Conservation (phyloP, 306 rosid genomes). For the Acmispon strigosus region DNA sequence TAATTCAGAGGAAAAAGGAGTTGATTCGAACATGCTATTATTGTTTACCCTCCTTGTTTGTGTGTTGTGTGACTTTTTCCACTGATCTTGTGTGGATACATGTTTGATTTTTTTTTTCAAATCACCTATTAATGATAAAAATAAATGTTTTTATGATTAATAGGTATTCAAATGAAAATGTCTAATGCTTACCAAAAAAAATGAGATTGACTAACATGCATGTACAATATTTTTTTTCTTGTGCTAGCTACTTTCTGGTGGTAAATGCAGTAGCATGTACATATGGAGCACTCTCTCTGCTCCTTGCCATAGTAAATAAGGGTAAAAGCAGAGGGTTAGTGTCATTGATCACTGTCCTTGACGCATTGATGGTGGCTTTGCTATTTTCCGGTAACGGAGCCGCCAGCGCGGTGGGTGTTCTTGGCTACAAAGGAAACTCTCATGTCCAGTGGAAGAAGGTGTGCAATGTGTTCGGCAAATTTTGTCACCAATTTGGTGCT, state of each 20-base stretch:
- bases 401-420: conserved; percentile 38
- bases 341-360: conserved; percentile 27
- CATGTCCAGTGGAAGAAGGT: conserved; percentile 72
- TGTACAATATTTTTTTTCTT: neutral
- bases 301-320: conserved; percentile 15
- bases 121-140: too few relatives aligned
- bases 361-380: conserved; percentile 52
- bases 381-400: conserved; percentile 70
- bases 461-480: conserved; percentile 51
- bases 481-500: conserved; percentile 43
- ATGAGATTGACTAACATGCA: neutral
- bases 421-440: conserved; percentile 66
- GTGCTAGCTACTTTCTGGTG: conserved; percentile 52
- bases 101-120: too few relatives aligned
- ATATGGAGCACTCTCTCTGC: conserved; percentile 45
- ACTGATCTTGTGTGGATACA: too few relatives aligned
- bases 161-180: neutral
- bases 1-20: too few relatives aligned
- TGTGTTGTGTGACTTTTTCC: too few relatives aligned
- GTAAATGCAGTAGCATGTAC: conserved; percentile 52
- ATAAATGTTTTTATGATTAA: too few relatives aligned
- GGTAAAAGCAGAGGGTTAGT: conserved; percentile 20
- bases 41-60: too few relatives aligned
- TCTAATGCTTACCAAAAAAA: too few relatives aligned
- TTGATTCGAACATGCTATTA: too few relatives aligned